These are phyloP conservation scores for Alternaria angustiovoidea DNA, from an alignment of 2,329 filamentous ascomycete species.

Conservation along the genomic window DNA sequence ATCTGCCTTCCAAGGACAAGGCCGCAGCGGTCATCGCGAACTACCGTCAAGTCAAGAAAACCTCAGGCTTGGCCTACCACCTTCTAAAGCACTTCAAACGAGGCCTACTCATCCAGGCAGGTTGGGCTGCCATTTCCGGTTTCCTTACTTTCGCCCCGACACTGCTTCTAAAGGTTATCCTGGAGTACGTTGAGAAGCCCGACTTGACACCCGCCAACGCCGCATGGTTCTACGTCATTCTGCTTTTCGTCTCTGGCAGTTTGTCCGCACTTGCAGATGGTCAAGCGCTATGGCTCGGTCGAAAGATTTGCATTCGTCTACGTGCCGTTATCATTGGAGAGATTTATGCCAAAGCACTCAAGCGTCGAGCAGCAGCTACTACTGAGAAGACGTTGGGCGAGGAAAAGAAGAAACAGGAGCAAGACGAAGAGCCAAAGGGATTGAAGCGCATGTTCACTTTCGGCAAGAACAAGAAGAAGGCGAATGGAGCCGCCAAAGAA, in stretches of 20 bases:
- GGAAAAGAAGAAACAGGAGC: slow-evolving; percentile 54
- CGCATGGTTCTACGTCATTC: slow-evolving; percentile 93
- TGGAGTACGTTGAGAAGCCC: slow-evolving; percentile 92
- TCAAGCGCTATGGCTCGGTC: slow-evolving; percentile 89
- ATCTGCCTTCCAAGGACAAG: slow-evolving; percentile 86
- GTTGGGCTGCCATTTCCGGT: slow-evolving; percentile 80
- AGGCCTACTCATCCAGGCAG: slow-evolving; percentile 76
- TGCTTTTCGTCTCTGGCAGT: slow-evolving; percentile 83
- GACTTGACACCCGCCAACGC: slow-evolving; percentile 79
- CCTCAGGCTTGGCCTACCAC: slow-evolving; percentile 78
- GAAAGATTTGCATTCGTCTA: slow-evolving; percentile 91
- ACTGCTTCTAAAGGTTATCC: slow-evolving; percentile 85
- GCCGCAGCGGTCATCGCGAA: slow-evolving; percentile 79
- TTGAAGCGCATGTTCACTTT: slow-evolving; percentile 62
- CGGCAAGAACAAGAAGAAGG: slow-evolving; percentile 64
- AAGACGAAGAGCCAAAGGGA: slow-evolving; percentile 49
- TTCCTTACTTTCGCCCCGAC: slow-evolving; percentile 92
- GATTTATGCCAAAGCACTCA: slow-evolving; percentile 93
- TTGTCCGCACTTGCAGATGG: slow-evolving; percentile 84
- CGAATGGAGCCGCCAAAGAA: slow-evolving; percentile 53
- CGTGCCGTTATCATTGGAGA: slow-evolving; percentile 96
- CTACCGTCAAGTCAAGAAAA: slow-evolving; percentile 87
- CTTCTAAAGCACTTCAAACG: slow-evolving; percentile 84
- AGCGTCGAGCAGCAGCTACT: slow-evolving; percentile 81
- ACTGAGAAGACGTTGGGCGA: slow-evolving; percentile 77